Evolutionary conservation across 345 rosid genomes (phyloP), one percentile per base, ranked within the genome.

Genomic region (Adansonia digitata): DNA sequence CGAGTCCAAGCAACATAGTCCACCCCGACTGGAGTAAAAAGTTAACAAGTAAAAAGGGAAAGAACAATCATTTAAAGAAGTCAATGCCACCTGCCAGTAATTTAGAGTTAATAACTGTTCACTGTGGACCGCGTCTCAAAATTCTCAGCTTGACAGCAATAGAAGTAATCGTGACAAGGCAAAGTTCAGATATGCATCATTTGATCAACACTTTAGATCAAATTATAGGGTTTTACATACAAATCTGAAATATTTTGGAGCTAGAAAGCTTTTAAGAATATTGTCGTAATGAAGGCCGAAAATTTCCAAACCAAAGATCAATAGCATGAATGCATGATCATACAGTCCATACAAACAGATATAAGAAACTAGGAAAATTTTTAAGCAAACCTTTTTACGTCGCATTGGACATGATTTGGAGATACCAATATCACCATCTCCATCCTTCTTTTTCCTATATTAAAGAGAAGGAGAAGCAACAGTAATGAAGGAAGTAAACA

Each of bases 331-430:
- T 45, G 22, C 55, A 24, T 2, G 55, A 45, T 67, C 26, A 37
- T 24, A 14, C 49, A 45, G 24, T 43, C 9, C 42, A 66, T 45
- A 63, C 69, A 67, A 67, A 67, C 13, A 67, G 45, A 67, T 26
- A n/a, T 14, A 67, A 42, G 37, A 67, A 14, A 24, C 31, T 26
- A 45, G 43, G 51, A 46, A 20, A 39, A n/a, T 4, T 34, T 22
- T 56, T 39, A n/a, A 56, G 60, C 51, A 43, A 13, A 56, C 75
- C 75, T 13, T 56, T 53, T 72, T 52, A 14, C 12, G 26, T 34
- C 65, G 75, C 75, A 24, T 1, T 39, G 75, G 51, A 7, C 49
- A 42, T 37, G 63, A 55, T 57, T 72, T 72, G 18, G 51, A 22
- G 14, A 22, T 46, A 53, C 15, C 51, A 22, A 6, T 22, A 72